These are phyloP conservation scores for Aspergillus versicolor DNA, from an alignment of 2,329 filamentous ascomycete species.

Conservation along the genomic window DNA sequence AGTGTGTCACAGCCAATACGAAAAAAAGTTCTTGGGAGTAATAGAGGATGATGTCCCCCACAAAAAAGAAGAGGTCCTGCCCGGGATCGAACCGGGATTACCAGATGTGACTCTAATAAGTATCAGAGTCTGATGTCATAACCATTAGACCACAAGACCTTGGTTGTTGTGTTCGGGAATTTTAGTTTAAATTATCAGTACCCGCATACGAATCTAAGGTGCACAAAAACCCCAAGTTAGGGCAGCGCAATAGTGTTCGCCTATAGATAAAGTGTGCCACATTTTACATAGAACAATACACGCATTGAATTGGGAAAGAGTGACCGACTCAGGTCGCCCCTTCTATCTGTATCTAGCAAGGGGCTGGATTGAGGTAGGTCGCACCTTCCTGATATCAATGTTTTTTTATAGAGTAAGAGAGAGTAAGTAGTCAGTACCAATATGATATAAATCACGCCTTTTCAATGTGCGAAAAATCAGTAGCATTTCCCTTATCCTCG, in stretches of 20 bases:
- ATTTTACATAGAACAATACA: no score
- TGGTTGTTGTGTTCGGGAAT: neutral
- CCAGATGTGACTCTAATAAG: constrained; percentile 6
- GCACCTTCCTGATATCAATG: neutral
- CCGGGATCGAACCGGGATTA: constrained; percentile 13
- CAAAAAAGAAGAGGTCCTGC: constrained; percentile 6
- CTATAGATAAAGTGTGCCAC: no score
- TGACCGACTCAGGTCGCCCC: neutral
- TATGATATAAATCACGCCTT: neutral
- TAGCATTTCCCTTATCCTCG: neutral
- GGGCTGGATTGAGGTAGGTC: no score
- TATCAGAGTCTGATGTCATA: constrained; percentile 12
- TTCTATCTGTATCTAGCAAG: no score
- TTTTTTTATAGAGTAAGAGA: no score
- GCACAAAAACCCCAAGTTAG: no score
- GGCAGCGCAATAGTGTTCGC: no score
- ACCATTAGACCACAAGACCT: constrained; percentile 11
- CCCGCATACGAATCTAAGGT: no score
- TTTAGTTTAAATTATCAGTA: neutral
- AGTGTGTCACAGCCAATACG: no score
- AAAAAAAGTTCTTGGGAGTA: no score
- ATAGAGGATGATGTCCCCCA: no score
- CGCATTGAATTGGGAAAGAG: neutral
- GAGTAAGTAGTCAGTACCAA: no score
- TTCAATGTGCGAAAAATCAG: neutral